phyloP scores from a whole-genome alignment of 257 asterid species.

The Penstemon newberryi region DNA sequence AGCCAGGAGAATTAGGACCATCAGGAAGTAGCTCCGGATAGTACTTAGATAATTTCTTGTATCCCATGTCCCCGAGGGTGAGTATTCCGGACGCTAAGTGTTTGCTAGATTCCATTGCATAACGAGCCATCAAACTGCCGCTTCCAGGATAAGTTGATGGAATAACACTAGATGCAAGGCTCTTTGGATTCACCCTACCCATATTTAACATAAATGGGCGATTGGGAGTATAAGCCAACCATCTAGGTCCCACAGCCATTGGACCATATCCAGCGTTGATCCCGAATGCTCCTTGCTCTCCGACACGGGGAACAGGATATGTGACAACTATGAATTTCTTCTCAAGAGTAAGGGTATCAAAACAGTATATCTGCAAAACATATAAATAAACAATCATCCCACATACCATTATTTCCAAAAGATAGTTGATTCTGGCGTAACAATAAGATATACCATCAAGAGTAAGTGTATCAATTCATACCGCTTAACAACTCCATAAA shows the following conservation, averaged over 20 bases:
- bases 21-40: conserved; percentile 69
- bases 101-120: conserved; percentile 65
- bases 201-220: conserved; percentile 56
- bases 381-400: conserved; percentile 24
- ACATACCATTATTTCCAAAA: conserved; percentile 6
- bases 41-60: conserved; percentile 57
- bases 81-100: conserved; percentile 64
- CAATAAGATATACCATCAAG: background rate
- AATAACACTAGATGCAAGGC: conserved; percentile 52
- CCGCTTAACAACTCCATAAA: background rate
- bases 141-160: conserved; percentile 67
- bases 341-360: conserved; percentile 61
- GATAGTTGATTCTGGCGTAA: conserved; percentile 2
- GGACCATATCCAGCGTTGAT: conserved; percentile 70
- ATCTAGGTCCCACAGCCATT: conserved; percentile 77
- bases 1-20: conserved; percentile 58
- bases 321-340: conserved; percentile 62
- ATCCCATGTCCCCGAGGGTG: conserved; percentile 70
- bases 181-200: conserved; percentile 60
- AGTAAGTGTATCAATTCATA: conserved; percentile 11
- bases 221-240: conserved; percentile 73
- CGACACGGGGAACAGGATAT: conserved; percentile 68
- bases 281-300: conserved; percentile 59
- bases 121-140: conserved; percentile 66
- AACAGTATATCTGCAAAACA: conserved; percentile 60